Percentiles rank a stretch among this genome's conserved stretches.
Evolutionary conservation across 1,139 yeast species (phyloP).

Genomic region (Yamadazyma conglobata): DNA sequence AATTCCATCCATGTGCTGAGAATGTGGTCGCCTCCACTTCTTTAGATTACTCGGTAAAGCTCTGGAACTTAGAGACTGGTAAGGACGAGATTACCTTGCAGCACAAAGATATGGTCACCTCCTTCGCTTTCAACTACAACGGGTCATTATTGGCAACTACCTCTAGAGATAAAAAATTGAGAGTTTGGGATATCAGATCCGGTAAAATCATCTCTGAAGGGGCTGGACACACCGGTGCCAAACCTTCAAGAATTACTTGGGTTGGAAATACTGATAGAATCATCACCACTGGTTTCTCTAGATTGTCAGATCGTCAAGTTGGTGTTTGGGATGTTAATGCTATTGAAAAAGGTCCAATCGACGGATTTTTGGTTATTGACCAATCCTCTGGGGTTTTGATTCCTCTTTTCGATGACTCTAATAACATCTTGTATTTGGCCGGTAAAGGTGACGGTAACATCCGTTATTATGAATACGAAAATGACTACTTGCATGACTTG

Average conservation of each 20-base stretch:
- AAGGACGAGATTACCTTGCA: slow-evolving; percentile 67
- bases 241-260: slow-evolving; percentile 86
- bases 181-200: slow-evolving; percentile 86
- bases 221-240: slow-evolving; percentile 88
- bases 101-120: slow-evolving; percentile 87
- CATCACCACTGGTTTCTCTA: slow-evolving; percentile 94
- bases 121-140: slow-evolving; percentile 84
- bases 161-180: slow-evolving; percentile 84
- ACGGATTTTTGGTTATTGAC: slow-evolving; percentile 81
- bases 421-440: slow-evolving; percentile 78
- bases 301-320: slow-evolving; percentile 88
- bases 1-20: slow-evolving; percentile 84
- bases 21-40: slow-evolving; percentile 87
- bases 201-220: slow-evolving; percentile 80
- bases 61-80: slow-evolving; percentile 84
- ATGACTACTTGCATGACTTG: slow-evolving; percentile 75
- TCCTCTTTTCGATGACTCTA: slow-evolving; percentile 84
- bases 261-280: slow-evolving; percentile 80
- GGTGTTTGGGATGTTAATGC: slow-evolving; percentile 87
- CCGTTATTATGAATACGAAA: slow-evolving; percentile 83
- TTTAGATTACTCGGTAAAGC: slow-evolving; percentile 81
- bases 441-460: slow-evolving; percentile 99
- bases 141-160: slow-evolving; percentile 86
- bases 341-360: slow-evolving; percentile 77
- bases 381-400: slow-evolving; percentile 90